Conservation (phyloP, 768 basidiomycete genomes). For the Filobasidium wieringae region DNA sequence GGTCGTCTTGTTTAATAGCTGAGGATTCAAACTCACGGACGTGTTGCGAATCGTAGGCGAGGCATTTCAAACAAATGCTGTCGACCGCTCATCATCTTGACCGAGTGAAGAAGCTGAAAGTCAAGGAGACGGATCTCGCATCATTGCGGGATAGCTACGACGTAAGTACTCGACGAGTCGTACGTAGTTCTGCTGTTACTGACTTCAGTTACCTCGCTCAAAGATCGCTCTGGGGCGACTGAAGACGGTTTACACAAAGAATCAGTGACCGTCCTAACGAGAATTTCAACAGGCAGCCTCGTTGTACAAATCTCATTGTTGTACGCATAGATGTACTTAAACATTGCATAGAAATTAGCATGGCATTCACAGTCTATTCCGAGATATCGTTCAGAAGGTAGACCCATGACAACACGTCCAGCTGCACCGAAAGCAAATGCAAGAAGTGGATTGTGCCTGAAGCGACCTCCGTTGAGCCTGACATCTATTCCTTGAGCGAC, state of each 20-base stretch:
- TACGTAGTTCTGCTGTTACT: not conserved
- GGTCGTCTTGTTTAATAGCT: conserved; percentile 5
- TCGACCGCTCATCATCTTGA: conserved; percentile 58
- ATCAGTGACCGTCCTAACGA: not conserved
- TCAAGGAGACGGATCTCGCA: conserved; percentile 53
- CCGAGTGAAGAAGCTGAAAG: conserved; percentile 55
- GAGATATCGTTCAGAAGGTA: too few relatives aligned
- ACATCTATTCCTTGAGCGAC: too few relatives aligned
- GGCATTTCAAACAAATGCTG: conserved; percentile 76
- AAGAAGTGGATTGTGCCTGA: too few relatives aligned
- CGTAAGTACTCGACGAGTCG: conserved; percentile 40
- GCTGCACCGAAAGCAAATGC: too few relatives aligned
- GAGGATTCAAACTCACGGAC: conserved; percentile 1
- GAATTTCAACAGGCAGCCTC: too few relatives aligned
- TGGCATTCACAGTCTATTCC: too few relatives aligned
- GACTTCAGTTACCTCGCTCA: not conserved
- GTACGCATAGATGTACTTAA: too few relatives aligned
- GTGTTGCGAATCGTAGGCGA: conserved; percentile 48
- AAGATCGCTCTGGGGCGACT: conserved; percentile 28
- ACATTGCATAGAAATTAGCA: too few relatives aligned
- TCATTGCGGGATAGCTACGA: conserved; percentile 55
- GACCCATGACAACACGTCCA: too few relatives aligned
- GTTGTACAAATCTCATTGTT: too few relatives aligned
- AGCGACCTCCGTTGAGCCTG: too few relatives aligned
- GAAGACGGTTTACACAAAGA: conserved; percentile 21